Base-by-base conservation (phyloP, 2,329 filamentous ascomycete genomes). In the Tolypocladium endophyticum region DNA sequence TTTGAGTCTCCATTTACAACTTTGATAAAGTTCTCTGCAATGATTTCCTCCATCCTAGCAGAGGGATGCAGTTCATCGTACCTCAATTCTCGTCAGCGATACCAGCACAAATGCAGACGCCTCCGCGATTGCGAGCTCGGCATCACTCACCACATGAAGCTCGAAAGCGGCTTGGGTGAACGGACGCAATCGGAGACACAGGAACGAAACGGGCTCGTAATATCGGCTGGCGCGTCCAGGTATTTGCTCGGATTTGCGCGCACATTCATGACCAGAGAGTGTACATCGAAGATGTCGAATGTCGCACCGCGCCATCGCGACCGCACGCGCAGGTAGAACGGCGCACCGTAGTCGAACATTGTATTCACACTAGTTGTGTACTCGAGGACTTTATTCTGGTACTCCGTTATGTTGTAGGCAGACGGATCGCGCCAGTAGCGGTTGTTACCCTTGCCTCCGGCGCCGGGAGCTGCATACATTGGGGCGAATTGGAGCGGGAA, bases 61-160 rank as follows among this genome's bases (percentile, higher is more conserved):
- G 84, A 86, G 0, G 88, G 87, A 74, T 93, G 89, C 68, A 92
- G 70, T 68, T 86, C 82, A 72, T 93, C 88, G 66, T 79, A 81
- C 74, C 74, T 76, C 30, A 33, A 18, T n/a, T n/a, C 4, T 23
- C 9, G 54, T 62, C 53, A 59, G 52, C 38, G 54, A 39, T n/a
- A 35, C n/a, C 9, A 25, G 39, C n/a, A 39, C n/a, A 30, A 14
- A 7, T 20, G 39, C 12, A 38, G 0, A n/a, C 11, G 38, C 7
- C 54, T 38, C 12, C 25, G 23, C 35, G 9, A 18, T 11, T 4
- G 39, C 35, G 33, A n/a, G 33, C 39, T 6, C 25, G 33, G 23
- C 9, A 36, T 20, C 16, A 67, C 68, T 61, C 54, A 89, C 87
- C 88, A 92, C 69, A 90, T 64, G 69, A 83, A 92, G 54, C 81